Conservation (phyloP, 441 rosid species). For the Omphalea diandra region DNA sequence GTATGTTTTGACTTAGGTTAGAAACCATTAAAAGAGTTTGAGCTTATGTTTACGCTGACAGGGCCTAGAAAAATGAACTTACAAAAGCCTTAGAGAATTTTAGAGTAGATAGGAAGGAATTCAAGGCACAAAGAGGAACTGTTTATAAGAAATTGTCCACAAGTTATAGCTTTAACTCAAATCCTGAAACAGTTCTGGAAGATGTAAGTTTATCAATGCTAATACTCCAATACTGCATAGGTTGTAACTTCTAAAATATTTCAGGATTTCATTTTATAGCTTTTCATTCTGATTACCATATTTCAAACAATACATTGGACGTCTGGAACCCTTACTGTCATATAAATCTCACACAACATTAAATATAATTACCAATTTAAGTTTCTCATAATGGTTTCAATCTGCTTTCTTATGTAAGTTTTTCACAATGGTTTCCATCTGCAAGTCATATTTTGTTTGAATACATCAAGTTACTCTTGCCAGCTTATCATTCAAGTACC, state of each 20-base stretch:
- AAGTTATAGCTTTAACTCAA: neutral
- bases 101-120: neutral
- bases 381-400: neutral
- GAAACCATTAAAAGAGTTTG: neutral
- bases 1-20: constrained; percentile 8
- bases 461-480: neutral
- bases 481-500: neutral
- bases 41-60: neutral
- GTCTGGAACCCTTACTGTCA: neutral
- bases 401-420: neutral
- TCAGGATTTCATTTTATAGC: neutral
- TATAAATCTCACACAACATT: neutral
- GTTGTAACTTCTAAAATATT: neutral
- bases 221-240: neutral
- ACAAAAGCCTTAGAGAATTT: neutral
- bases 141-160: neutral
- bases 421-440: neutral
- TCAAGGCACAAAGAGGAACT: neutral
- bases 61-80: neutral
- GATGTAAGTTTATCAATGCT: neutral
- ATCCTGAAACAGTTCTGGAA: constrained; percentile 1
- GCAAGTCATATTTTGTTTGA: neutral
- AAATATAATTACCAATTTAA: too few relatives aligned
- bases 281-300: neutral
- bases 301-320: neutral